These are phyloP conservation scores for Penstemon barbatus DNA, from an alignment of 257 asterid genomes.

Conservation along the genomic window DNA sequence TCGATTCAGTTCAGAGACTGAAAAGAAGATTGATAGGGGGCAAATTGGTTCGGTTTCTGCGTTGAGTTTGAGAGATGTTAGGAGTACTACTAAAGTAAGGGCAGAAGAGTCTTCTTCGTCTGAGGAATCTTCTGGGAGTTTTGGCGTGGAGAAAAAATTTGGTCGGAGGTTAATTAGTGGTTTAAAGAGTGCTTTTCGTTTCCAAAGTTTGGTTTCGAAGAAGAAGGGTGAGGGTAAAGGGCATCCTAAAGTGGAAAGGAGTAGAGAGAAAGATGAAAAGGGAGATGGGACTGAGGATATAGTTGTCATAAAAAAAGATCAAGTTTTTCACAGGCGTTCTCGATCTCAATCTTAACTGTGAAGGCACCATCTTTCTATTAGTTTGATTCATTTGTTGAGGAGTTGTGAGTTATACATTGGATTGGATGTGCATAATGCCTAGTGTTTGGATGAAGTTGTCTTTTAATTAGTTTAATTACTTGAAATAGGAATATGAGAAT, in stretches of 20 bases:
- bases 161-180: slow-evolving; percentile 61
- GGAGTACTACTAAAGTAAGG: slow-evolving; percentile 17
- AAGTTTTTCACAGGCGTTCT: slow-evolving; percentile 38
- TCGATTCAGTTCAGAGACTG: slow-evolving; percentile 48
- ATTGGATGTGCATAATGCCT: too few relatives aligned
- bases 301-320: slow-evolving; percentile 45
- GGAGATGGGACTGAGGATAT: slow-evolving; percentile 26
- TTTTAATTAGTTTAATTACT: too few relatives aligned
- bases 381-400: too few relatives aligned
- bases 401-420: too few relatives aligned
- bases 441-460: too few relatives aligned
- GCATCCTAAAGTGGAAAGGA: slow-evolving; percentile 4
- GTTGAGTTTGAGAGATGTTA: slow-evolving; percentile 39
- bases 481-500: too few relatives aligned
- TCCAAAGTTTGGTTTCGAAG: slow-evolving; percentile 36
- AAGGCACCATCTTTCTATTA: too few relatives aligned
- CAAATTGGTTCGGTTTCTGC: slow-evolving; percentile 71
- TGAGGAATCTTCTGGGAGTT: slow-evolving; percentile 34
- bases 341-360: slow-evolving; percentile 10
- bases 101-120: slow-evolving; percentile 38
- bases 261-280: slow-evolving; percentile 1
- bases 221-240: slow-evolving; percentile 44
- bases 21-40: slow-evolving; percentile 49
- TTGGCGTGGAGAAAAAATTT: slow-evolving; percentile 37
- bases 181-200: slow-evolving; percentile 56